Evolutionary conservation across 2,329 filamentous ascomycete genomes (phyloP).

Genomic region (Erysiphe pulchra): DNA sequence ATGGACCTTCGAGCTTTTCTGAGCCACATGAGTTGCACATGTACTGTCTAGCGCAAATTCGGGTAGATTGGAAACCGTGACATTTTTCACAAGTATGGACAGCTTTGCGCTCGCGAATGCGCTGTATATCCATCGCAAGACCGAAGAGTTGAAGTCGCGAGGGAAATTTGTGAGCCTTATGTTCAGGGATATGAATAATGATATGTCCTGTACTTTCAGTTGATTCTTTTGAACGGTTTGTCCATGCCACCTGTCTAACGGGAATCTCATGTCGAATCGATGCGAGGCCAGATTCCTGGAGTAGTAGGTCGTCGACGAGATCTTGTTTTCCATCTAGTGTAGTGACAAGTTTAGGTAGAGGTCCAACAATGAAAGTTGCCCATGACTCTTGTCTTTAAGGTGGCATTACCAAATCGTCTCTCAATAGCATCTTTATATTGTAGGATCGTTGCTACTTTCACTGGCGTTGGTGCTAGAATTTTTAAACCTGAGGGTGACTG

Average conservation of each 20-base stretch:
- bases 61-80: background rate
- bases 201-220: too few species aligned
- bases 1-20: background rate
- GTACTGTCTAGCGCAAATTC: background rate
- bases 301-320: background rate
- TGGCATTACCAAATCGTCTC: background rate
- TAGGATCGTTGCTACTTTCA: background rate
- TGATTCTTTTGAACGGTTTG: too few species aligned
- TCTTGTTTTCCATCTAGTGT: too few species aligned
- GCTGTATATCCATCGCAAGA: too few species aligned
- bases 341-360: too few species aligned
- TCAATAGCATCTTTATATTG: background rate
- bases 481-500: background rate
- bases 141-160: too few species aligned
- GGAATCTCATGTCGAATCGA: background rate
- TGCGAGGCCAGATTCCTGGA: background rate
- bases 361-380: too few species aligned
- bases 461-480: background rate
- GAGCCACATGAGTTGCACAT: background rate
- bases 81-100: background rate
- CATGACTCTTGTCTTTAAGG: too few species aligned
- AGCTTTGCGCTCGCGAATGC: too few species aligned
- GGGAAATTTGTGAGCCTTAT: too few species aligned
- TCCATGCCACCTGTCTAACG: too few species aligned
- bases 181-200: too few species aligned